Conservation (phyloP, 176 grass and related monocot species). For the Melocanna baccifera region DNA sequence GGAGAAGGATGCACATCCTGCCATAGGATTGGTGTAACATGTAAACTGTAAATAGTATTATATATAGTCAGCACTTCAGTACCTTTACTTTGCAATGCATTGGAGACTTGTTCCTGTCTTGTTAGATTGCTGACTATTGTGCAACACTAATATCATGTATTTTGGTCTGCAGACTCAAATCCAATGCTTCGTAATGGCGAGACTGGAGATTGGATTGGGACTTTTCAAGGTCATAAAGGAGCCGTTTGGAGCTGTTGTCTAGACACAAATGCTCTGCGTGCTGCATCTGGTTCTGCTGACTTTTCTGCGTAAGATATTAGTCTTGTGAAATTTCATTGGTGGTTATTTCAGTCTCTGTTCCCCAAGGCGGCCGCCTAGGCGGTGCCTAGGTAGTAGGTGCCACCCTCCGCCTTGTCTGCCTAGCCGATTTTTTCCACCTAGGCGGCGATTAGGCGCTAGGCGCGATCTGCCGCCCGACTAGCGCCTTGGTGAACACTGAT, state of each 20-base stretch:
- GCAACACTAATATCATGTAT: background rate
- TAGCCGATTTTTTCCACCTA: too few species aligned
- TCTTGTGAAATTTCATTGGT: constrained; percentile 10
- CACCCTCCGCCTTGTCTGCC: too few species aligned
- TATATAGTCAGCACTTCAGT: background rate
- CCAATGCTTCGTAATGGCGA: constrained; percentile 99
- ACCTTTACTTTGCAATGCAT: constrained; percentile 8
- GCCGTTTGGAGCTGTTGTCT: constrained; percentile 98
- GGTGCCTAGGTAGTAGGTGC: too few species aligned
- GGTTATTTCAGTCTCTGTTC: background rate
- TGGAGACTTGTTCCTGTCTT: background rate
- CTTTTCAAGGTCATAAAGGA: constrained; percentile 98
- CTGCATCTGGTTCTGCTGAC: constrained; percentile 92
- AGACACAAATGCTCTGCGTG: constrained; percentile 77
- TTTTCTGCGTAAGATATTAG: constrained; percentile 81
- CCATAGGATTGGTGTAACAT: background rate
- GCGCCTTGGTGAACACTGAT: background rate
- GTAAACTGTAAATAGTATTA: background rate
- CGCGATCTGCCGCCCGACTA: too few species aligned
- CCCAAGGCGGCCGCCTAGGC: too few species aligned
- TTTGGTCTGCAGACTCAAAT: constrained; percentile 64
- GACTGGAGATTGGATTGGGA: constrained; percentile 99
- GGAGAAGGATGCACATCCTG: background rate
- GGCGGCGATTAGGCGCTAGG: too few species aligned
- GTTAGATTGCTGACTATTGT: background rate